Conservation (phyloP, 2,329 filamentous ascomycete species). For the Cladosporium halotolerans region DNA sequence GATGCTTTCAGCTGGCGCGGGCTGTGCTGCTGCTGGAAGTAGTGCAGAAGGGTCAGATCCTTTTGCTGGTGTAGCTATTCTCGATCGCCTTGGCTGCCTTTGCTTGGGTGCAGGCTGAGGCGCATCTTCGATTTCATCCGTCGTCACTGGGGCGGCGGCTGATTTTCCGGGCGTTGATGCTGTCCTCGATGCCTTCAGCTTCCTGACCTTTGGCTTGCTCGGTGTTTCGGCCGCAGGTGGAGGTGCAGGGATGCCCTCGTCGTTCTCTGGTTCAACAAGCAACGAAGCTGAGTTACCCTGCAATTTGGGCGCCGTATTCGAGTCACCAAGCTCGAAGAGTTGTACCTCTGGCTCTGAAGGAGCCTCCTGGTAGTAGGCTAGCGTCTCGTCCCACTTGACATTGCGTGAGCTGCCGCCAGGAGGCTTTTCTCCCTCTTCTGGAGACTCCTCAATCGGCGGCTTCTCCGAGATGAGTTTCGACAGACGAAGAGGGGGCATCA, state of each 20-base stretch:
- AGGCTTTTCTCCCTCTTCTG: slow-evolving; percentile 3
- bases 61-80: slow-evolving; percentile 32
- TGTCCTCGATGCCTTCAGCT: slow-evolving; percentile 19
- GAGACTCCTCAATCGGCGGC: slow-evolving; percentile 7
- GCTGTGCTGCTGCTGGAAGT: neutral
- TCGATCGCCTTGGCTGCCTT: slow-evolving; percentile 22
- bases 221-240: slow-evolving; percentile 23
- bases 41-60: slow-evolving; percentile 6
- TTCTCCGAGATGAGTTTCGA: slow-evolving; percentile 30
- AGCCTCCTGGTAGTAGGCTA: slow-evolving; percentile 40
- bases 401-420: slow-evolving; percentile 16
- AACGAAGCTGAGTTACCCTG: neutral
- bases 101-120: slow-evolving; percentile 4
- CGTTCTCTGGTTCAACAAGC: neutral
- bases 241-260: neutral
- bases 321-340: slow-evolving; percentile 11
- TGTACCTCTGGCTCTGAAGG: slow-evolving; percentile 9
- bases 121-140: neutral
- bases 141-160: neutral
- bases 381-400: slow-evolving; percentile 42
- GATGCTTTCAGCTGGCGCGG: neutral
- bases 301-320: slow-evolving; percentile 8
- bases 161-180: slow-evolving; percentile 18
- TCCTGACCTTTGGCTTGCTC: slow-evolving; percentile 26
- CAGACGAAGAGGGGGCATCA: slow-evolving; percentile 39